Evolutionary conservation across 169 alveolate species (phyloP), one percentile per base, ranked within the genome.

Genomic region (Theileria sp.): DNA sequence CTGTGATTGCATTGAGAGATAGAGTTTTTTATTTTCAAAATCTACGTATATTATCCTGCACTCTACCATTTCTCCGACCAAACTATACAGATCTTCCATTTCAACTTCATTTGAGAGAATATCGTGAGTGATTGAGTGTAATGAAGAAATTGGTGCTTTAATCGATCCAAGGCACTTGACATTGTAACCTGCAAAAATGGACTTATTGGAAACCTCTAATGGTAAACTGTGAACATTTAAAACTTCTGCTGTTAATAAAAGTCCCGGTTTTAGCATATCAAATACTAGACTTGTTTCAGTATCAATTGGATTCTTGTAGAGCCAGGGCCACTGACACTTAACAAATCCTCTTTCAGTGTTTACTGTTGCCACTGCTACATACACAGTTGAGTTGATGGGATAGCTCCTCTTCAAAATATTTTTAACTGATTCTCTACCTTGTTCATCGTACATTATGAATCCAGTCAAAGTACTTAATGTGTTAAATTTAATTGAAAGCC

Each of bases 311-410:
- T 0, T 54, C 32, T 77, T 75, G 38, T 50, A 34, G 6, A n/a
- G 25, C 86, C 89, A 79, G 26, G 91, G 87, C 91, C 91, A 79
- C 69, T 58, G 36, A 38, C 87, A 85, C 75, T 67, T 50, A 3
- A 73, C 84, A 28, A 85, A 28, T 15, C 74, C 38, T 68, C 87
- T 77, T 7, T 75, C 87, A 15, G 17, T 28, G 60, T 79, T 85
- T 54, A 85, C 88, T 7, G 87, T 73, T 10, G 36, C 75, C 17
- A 85, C 84, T 17, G 70, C 64, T 3, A 85, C 91, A 62, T 85
- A 68, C 0, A 74, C 91, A 17, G 87, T 78, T 0, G 87, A 58
- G 61, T 30, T 19, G 26, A 71, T 38, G 15, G 89, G 81, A 13
- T 74, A 62, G 8, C 50, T 58, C 34, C 15, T 54, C 12, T 5